Evolutionary conservation across 371 early-diverging fungal species (phyloP).

Genomic region (Umbelopsis sp.): DNA sequence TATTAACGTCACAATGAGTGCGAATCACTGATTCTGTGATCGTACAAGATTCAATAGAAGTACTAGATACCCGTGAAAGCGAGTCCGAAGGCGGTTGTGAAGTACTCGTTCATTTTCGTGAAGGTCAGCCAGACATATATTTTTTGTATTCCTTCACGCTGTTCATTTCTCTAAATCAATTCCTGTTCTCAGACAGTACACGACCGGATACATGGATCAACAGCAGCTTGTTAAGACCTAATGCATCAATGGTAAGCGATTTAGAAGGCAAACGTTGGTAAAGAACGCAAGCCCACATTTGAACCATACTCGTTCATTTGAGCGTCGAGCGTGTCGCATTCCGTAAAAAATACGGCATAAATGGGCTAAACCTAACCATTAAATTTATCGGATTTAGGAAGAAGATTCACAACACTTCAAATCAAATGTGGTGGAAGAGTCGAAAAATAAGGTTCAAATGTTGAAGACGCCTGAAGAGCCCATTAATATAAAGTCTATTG

Average conservation of each 20-base stretch:
- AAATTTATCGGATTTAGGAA: too few relatives aligned
- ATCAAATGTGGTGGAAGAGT: background rate
- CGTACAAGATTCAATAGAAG: background rate
- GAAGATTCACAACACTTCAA: background rate
- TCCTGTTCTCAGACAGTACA: background rate
- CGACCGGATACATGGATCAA: background rate
- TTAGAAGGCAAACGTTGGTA: too few relatives aligned
- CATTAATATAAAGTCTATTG: slow-evolving; percentile 56
- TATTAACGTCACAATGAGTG: background rate
- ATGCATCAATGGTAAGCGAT: background rate
- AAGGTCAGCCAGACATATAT: background rate
- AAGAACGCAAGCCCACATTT: too few relatives aligned
- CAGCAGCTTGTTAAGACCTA: background rate
- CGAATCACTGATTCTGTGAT: background rate
- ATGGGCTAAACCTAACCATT: too few relatives aligned
- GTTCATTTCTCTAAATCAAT: background rate
- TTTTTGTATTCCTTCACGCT: background rate
- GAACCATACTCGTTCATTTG: too few relatives aligned
- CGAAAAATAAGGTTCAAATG: background rate
- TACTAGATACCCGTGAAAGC: background rate
- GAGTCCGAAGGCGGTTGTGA: background rate
- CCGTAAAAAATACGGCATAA: too few relatives aligned
- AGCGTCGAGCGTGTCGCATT: too few relatives aligned
- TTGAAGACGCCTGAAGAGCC: background rate
- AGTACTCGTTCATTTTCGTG: background rate